Evolutionary conservation across 2,329 filamentous ascomycete species (phyloP).

Genomic region (Clarireedia paspali): DNA sequence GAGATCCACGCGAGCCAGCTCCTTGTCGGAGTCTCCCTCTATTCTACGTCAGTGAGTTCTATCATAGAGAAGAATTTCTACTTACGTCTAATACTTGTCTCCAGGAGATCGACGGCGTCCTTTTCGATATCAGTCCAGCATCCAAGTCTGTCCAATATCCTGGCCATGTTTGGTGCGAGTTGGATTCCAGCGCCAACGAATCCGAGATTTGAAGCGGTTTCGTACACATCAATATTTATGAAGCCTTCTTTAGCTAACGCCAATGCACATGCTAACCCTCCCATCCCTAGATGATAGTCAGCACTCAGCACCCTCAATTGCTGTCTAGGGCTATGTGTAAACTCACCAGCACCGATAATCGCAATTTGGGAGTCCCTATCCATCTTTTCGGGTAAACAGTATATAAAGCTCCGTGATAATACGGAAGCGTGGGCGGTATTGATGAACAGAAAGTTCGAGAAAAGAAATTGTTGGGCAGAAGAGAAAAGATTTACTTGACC

Average conservation of each 20-base stretch:
- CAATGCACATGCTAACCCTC: conserved; percentile 64
- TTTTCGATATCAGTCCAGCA: conserved; percentile 64
- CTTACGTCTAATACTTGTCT: conserved; percentile 64
- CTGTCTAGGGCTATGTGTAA: background rate
- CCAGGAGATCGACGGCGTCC: conserved; percentile 63
- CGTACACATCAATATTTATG: conserved; percentile 64
- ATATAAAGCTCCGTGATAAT: background rate
- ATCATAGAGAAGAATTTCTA: background rate
- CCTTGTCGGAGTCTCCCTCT: conserved; percentile 60
- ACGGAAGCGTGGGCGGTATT: no score
- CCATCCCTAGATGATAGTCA: conserved; percentile 53
- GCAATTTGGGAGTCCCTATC: conserved; percentile 29
- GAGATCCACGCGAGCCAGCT: conserved; percentile 65
- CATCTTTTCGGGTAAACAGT: background rate
- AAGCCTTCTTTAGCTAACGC: conserved; percentile 72
- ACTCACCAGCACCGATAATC: conserved; percentile 41
- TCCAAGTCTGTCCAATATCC: conserved; percentile 64
- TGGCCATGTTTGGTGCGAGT: conserved; percentile 73
- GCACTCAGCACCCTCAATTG: no score
- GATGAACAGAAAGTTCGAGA: no score
- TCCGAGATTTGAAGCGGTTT: conserved; percentile 63
- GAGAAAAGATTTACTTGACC: no score
- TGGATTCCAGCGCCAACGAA: conserved; percentile 84
- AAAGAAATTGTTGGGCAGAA: no score
- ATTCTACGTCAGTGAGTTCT: background rate